A percentile compares a stretch with the other conserved stretches of the same genome.
Conservation (phyloP, 2,329 filamentous ascomycete species). For the Trichoderma simmonsii region DNA sequence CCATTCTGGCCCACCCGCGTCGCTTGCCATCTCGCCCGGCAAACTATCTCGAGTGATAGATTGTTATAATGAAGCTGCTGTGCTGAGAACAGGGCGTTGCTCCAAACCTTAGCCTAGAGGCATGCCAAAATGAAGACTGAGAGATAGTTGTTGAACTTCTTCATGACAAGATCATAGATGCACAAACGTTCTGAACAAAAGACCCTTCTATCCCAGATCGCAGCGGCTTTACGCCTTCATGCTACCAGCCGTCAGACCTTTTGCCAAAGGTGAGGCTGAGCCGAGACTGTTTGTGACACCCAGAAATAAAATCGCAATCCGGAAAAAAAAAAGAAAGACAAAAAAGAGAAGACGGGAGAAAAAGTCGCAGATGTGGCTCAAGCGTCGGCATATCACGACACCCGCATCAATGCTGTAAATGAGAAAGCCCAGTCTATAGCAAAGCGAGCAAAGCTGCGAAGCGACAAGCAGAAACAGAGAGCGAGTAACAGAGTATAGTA, state of each 20-base stretch:
- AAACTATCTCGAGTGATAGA: not conserved
- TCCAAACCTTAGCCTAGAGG: not conserved
- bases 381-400: not conserved
- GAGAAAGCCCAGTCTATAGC: not conserved
- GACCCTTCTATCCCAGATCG: not conserved
- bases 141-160: not conserved
- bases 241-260: not conserved
- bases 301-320: not conserved
- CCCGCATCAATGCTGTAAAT: not conserved
- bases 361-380: not conserved
- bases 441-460: not conserved
- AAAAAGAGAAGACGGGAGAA: not conserved
- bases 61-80: too few relatives aligned
- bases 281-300: not conserved
- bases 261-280: not conserved
- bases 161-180: not conserved
- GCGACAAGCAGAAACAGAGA: not conserved
- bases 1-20: constrained; percentile 42
- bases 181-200: not conserved
- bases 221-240: not conserved
- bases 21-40: constrained; percentile 38
- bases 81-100: not conserved
- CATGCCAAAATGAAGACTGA: not conserved
- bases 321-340: not conserved
- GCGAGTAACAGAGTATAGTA: not conserved